These are phyloP conservation scores for Ambrosia artemisiifolia DNA, from an alignment of 129 eudicot species.

Conservation along the genomic window DNA sequence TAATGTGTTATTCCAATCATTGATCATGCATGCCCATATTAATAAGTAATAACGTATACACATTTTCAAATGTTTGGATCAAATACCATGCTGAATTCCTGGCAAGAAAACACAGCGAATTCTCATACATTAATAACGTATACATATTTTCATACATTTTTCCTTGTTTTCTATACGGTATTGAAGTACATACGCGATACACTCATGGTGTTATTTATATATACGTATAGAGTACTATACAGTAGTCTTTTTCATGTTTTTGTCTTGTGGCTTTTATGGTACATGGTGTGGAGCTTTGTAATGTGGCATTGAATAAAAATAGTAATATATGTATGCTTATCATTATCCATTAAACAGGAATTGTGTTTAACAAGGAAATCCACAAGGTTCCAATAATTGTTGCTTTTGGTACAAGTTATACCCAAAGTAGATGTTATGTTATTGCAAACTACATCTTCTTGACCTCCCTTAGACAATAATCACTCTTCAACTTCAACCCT, in stretches of 20 bases:
- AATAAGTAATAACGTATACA: too few relatives aligned
- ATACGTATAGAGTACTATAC: neutral
- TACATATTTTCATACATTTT: neutral
- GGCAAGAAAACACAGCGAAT: neutral
- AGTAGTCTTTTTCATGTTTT: neutral
- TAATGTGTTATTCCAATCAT: neutral
- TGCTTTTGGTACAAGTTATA: constrained; percentile 33
- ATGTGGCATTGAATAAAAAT: constrained; percentile 14
- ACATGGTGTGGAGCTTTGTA: constrained; percentile 23
- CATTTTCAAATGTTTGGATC: neutral
- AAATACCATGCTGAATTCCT: neutral
- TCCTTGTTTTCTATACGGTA: neutral
- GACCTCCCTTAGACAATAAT: constrained; percentile 16
- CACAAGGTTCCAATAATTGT: constrained; percentile 33
- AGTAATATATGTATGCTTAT: constrained; percentile 10
- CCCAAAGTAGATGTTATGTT: constrained; percentile 35
- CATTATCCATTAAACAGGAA: constrained; percentile 24
- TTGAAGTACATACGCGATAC: neutral
- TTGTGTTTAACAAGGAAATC: constrained; percentile 26
- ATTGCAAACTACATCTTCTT: constrained; percentile 17
- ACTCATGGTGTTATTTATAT: neutral
- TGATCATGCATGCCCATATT: neutral
- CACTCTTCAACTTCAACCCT: constrained; percentile 25
- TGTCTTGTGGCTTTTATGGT: constrained; percentile 14
- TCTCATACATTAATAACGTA: neutral